These are phyloP conservation scores for Tardiomyces blankii DNA, from an alignment of 1,139 yeast genomes.

Conservation along the genomic window DNA sequence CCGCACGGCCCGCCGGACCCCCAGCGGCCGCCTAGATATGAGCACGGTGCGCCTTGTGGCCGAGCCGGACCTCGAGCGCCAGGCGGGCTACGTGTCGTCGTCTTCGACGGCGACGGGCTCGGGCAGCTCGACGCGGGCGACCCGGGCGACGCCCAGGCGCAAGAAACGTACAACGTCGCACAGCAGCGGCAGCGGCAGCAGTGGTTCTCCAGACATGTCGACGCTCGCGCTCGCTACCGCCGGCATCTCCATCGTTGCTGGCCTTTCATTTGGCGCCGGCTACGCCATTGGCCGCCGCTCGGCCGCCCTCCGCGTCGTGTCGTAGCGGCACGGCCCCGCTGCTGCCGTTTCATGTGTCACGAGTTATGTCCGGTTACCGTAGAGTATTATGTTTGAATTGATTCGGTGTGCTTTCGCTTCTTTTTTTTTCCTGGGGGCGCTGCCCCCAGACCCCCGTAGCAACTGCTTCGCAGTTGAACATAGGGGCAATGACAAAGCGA, in stretches of 20 bases:
- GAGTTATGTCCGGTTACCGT: neutral
- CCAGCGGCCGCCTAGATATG: constrained; percentile 1
- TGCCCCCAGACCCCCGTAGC: too few relatives aligned
- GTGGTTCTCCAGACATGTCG: constrained; percentile 8
- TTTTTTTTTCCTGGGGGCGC: too few relatives aligned
- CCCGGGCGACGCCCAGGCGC: constrained; percentile 1
- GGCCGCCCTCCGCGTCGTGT: constrained; percentile 4
- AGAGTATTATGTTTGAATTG: too few relatives aligned
- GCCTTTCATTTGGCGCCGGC: constrained; percentile 22
- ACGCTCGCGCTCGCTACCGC: constrained; percentile 19
- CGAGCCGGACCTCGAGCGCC: constrained; percentile 3
- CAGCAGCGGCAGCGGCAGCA: neutral
- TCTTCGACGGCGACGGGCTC: neutral
- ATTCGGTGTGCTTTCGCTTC: too few relatives aligned
- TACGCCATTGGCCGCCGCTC: constrained; percentile 20
- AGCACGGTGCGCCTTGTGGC: constrained; percentile 2
- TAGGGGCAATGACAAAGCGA: too few relatives aligned
- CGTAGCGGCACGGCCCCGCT: neutral
- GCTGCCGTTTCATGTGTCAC: neutral
- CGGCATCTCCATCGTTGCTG: constrained; percentile 21
- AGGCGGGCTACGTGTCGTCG: neutral
- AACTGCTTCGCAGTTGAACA: too few relatives aligned
- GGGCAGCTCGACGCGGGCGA: neutral
- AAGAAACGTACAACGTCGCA: neutral
- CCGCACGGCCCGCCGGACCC: neutral